Evolutionary conservation across 192 early-diverging fungal genomes (phyloP), one percentile per base, ranked within the genome.

Genomic region (Backusella tuberculispora): DNA sequence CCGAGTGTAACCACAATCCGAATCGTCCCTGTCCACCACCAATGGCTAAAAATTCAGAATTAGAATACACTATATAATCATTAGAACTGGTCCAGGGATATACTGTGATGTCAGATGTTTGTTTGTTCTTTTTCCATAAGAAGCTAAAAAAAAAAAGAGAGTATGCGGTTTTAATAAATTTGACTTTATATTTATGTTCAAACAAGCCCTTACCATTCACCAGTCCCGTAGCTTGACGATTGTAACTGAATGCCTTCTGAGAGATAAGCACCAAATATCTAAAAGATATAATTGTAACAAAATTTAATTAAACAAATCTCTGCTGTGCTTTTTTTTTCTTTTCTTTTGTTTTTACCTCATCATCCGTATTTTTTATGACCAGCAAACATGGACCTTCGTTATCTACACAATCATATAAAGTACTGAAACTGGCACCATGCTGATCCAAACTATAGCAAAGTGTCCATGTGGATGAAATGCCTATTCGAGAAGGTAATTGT

Each of bases 361-460:
- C 82, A 15, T 84, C 77, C 26, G 74, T 84, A 66, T 93, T 90
- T 50, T 89, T 89, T 66, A 95, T 85, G 17, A 87, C 88, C 68
- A 95, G 64, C 13, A 95, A 50, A 73, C 85, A 80, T 3, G 93
- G 90, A 17, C 90, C 91, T 78, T 92, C 87, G 71, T 79, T 79
- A 47, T 88, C 19, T 47, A 19, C 82, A 50, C 86, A 85, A 41
- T 84, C 47, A 71, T 92, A 94, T 71, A 99, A 83, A 6, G 97
- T 97, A 40, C 88, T 84, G 69, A 99, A 84, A 74, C 90, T 93
- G 64, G 93, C 94, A 2, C 97, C 97, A 78, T 99, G 95, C 76
- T 95, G 92, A 69, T 96, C 95, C 64, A 97, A 87, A 68, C 92
- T 94, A 82, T 97, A 99, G 5, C 95, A 77, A 26, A 99, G 85